phyloP scores from a whole-genome alignment of 192 early-diverging fungal genomes.

The Neocallimastix lanati region DNA sequence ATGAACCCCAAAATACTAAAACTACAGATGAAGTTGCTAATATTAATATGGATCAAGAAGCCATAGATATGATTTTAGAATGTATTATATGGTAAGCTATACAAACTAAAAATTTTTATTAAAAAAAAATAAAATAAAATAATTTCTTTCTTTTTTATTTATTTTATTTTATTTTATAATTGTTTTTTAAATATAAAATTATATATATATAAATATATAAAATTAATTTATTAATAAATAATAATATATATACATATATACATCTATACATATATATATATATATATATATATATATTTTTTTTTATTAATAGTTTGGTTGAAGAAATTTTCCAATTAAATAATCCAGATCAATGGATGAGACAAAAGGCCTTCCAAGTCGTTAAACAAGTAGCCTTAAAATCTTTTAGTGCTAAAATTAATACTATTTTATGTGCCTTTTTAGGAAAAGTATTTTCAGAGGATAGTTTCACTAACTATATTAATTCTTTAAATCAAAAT shows the following conservation, averaged over 20 bases:
- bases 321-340: not conserved
- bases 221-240: too few relatives aligned
- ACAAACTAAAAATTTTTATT: too few relatives aligned
- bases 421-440: not conserved
- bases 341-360: not conserved
- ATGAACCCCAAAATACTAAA: not conserved
- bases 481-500: not conserved
- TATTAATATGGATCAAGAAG: not conserved
- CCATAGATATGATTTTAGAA: not conserved
- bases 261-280: too few relatives aligned
- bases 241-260: too few relatives aligned
- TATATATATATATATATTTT: too few relatives aligned
- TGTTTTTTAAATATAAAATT: too few relatives aligned
- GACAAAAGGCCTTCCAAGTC: not conserved
- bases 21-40: not conserved
- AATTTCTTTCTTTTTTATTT: too few relatives aligned
- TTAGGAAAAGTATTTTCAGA: not conserved
- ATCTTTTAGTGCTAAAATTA: not conserved
- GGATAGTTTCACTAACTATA: not conserved
- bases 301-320: not conserved
- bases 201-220: too few relatives aligned
- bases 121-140: too few relatives aligned
- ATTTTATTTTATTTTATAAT: too few relatives aligned
- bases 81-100: not conserved
- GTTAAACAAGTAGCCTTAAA: not conserved